phyloP scores from a whole-genome alignment of 2,329 filamentous ascomycete species.

The Neonectria coccinea region DNA sequence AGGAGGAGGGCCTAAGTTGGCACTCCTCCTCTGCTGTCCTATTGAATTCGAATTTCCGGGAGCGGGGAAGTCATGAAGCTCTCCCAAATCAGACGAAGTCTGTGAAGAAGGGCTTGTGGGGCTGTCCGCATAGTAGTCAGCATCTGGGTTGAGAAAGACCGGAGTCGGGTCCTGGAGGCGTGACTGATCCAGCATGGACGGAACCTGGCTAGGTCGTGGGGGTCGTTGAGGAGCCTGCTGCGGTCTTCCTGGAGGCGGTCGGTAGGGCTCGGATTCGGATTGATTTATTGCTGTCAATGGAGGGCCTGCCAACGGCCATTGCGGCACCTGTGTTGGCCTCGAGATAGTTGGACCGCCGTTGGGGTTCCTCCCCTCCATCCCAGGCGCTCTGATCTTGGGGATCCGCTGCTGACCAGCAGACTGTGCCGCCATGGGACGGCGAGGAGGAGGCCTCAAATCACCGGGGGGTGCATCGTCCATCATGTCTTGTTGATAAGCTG shows the following conservation, averaged over 20 bases:
- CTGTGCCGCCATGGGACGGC: conserved; percentile 44
- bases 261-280: conserved; percentile 57
- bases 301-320: conserved; percentile 65
- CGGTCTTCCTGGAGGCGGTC: conserved; percentile 62
- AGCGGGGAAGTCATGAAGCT: conserved; percentile 70
- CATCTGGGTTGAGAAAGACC: conserved; percentile 54
- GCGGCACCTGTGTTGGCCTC: conserved; percentile 63
- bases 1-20: conserved; percentile 70
- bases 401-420: conserved; percentile 33
- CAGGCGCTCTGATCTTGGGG: conserved; percentile 33
- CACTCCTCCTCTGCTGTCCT: conserved; percentile 58
- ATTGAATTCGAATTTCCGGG: conserved; percentile 49
- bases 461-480: conserved; percentile 45
- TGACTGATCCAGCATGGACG: conserved; percentile 68
- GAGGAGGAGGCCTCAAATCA: conserved; percentile 43
- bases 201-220: conserved; percentile 69
- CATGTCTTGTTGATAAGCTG: conserved; percentile 40
- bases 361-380: conserved; percentile 37
- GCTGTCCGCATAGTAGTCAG: conserved; percentile 55
- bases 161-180: conserved; percentile 67
- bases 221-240: conserved; percentile 67
- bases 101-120: conserved; percentile 60
- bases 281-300: conserved; percentile 50
- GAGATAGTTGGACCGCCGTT: conserved; percentile 60
- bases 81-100: conserved; percentile 65